These are phyloP conservation scores for Exophiala sp. DNA, from an alignment of 2,329 filamentous ascomycete species.

Conservation along the genomic window DNA sequence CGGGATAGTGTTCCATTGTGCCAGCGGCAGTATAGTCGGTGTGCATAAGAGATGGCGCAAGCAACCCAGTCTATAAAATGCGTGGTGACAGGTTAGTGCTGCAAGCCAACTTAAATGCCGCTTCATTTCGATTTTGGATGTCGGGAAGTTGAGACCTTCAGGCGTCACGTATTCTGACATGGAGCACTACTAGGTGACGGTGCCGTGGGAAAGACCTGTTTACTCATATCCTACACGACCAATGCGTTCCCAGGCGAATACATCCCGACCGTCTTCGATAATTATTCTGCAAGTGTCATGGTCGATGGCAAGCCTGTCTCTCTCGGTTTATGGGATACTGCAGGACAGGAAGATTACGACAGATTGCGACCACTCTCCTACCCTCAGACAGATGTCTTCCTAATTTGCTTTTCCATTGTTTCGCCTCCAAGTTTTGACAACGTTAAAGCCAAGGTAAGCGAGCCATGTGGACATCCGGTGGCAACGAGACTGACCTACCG, in stretches of 20 bases:
- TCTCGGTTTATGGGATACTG: slow-evolving; percentile 96
- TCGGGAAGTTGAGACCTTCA: too few relatives aligned
- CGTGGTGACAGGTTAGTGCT: slow-evolving; percentile 70
- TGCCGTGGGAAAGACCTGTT: slow-evolving; percentile 99
- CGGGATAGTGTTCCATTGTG: background rate
- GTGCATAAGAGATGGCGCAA: slow-evolving; percentile 18
- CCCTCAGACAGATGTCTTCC: slow-evolving; percentile 95
- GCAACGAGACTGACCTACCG: slow-evolving; percentile 4
- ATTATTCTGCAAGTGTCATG: slow-evolving; percentile 99
- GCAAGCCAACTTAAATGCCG: too few relatives aligned
- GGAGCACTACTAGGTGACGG: slow-evolving; percentile 61
- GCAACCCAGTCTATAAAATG: slow-evolving; percentile 58
- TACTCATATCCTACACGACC: slow-evolving; percentile 98
- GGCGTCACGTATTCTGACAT: too few relatives aligned
- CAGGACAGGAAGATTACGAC: slow-evolving; percentile 98
- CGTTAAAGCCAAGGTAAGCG: slow-evolving; percentile 89
- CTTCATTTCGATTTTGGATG: too few relatives aligned
- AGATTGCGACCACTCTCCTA: slow-evolving; percentile 91
- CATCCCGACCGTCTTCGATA: slow-evolving; percentile 98
- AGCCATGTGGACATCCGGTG: background rate
- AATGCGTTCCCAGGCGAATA: slow-evolving; percentile 99
- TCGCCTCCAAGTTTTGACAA: slow-evolving; percentile 98
- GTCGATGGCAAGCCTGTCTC: slow-evolving; percentile 98
- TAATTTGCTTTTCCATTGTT: slow-evolving; percentile 98
- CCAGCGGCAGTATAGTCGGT: background rate